Conservation (phyloP, 164 flowering plant genomes). For the Saururus chinensis region DNA sequence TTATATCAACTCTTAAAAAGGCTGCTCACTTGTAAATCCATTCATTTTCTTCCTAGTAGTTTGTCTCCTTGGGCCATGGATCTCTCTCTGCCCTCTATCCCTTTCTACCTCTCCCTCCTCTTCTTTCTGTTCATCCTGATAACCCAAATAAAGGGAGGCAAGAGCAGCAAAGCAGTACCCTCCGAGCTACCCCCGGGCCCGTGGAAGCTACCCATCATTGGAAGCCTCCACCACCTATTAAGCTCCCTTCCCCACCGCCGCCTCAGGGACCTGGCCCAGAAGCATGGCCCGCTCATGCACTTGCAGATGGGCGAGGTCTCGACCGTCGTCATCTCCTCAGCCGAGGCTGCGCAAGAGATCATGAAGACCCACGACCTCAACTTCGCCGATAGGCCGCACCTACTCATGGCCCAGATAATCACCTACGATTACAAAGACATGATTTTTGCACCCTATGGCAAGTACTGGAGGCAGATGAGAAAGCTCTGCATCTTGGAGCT, state of each 20-base stretch:
- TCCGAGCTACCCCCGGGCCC: conserved; percentile 8
- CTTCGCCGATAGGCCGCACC: not conserved
- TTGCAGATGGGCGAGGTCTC: conserved; percentile 10
- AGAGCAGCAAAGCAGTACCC: not conserved
- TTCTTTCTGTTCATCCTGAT: not conserved
- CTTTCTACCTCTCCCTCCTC: not conserved
- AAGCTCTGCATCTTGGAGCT: conserved; percentile 24
- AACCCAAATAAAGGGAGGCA: not conserved
- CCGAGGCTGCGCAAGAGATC: not conserved
- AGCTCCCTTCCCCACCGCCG: conserved; percentile 8
- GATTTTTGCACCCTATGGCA: conserved; percentile 14
- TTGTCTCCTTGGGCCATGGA: not conserved
- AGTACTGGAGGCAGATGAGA: conserved; percentile 24
- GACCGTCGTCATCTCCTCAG: not conserved
- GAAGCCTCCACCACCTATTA: conserved; percentile 10
- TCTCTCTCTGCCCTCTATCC: not conserved
- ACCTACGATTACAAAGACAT: conserved; percentile 4
- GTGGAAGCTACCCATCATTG: conserved; percentile 12
- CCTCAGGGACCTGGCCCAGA: conserved; percentile 9
- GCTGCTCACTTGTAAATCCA: too few species aligned
- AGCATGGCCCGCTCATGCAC: conserved; percentile 14
- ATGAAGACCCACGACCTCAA: not conserved
- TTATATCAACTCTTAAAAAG: too few species aligned
- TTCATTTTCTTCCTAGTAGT: too few species aligned
- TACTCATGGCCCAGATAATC: not conserved